These are phyloP conservation scores for Blastocystis sp. DNA, from an alignment of 352 stramenopile species.

Conservation along the genomic window DNA sequence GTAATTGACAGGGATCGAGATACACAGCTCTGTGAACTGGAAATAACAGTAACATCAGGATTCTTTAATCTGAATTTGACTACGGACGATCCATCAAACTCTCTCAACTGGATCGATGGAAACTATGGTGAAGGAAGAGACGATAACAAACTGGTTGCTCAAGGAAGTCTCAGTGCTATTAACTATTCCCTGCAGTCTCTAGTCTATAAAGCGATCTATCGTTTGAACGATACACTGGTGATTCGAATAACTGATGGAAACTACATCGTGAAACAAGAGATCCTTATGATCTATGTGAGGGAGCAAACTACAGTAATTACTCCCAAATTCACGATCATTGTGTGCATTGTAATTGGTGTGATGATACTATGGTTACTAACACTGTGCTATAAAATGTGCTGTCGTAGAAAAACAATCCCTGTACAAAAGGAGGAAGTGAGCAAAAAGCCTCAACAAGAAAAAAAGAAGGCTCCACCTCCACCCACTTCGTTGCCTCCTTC, in stretches of 20 bases:
- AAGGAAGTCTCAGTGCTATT: conserved; percentile 5
- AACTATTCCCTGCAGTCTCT: background rate
- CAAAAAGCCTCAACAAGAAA: background rate
- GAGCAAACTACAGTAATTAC: background rate
- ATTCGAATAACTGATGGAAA: background rate
- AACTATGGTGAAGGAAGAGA: conserved; percentile 37
- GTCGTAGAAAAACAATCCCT: background rate
- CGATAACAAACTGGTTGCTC: background rate
- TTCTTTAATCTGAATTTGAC: background rate
- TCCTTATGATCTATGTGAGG: background rate
- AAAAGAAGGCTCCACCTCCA: background rate
- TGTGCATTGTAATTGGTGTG: background rate
- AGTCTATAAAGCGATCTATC: background rate
- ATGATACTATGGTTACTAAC: background rate
- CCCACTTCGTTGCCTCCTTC: background rate
- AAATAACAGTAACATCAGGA: background rate
- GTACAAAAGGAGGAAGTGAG: background rate
- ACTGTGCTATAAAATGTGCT: background rate
- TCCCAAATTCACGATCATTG: background rate
- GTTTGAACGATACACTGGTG: conserved; percentile 10
- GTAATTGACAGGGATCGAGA: background rate
- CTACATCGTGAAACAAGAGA: background rate
- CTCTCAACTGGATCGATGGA: background rate
- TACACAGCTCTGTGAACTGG: background rate
- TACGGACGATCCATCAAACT: background rate